Evolutionary conservation across 768 basidiomycete genomes (phyloP), one percentile per base, ranked within the genome.

Genomic region (Boletales sp.): DNA sequence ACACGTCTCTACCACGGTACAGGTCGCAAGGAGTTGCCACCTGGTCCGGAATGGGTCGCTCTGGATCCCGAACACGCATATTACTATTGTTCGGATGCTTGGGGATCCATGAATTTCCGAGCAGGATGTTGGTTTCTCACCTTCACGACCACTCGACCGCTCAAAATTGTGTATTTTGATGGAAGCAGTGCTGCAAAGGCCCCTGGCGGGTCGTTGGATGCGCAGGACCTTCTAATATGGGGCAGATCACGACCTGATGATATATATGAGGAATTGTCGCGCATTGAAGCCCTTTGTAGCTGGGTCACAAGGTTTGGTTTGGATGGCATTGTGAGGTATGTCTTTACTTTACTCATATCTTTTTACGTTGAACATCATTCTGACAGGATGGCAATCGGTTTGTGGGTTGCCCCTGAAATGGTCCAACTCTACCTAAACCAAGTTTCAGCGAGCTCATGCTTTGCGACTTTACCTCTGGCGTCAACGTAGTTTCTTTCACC

Each of bases 121-220:
- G 12, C 33, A 39, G 53, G 33, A 25, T 59, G 59, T 5, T 62
- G 60, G 60, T 50, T 50, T 12, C 40, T 62, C 18, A 56, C 57
- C 2, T 42, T 61, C 4, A 50, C 41, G 13, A 34, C 56, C 13
- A 62, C 55, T 21, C 58, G 63, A 18, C 60, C 75, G 1, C 58
- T 81, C 33, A 74, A 72, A 28, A 60, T 80, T 3, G 45, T 80
- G 6, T 79, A 80, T 53, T 80, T 81, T 36, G 80, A 81, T 43
- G 79, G 79, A 0, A 76, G 63, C 39, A 77, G 78, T 45, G 79
- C 74, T 0, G 74, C 69, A 0, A 78, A 77, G 49, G 61, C 76
- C 60, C 18, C 43, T 9, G 59, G 57, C 0, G 78, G 78, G 0
- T 47, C 73, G 3, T 51, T 80, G 68, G 75, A 80, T 44, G 70